Base-by-base conservation (phyloP, 1,284 basidiomycete species). In the Pisolithus thermaeus region DNA sequence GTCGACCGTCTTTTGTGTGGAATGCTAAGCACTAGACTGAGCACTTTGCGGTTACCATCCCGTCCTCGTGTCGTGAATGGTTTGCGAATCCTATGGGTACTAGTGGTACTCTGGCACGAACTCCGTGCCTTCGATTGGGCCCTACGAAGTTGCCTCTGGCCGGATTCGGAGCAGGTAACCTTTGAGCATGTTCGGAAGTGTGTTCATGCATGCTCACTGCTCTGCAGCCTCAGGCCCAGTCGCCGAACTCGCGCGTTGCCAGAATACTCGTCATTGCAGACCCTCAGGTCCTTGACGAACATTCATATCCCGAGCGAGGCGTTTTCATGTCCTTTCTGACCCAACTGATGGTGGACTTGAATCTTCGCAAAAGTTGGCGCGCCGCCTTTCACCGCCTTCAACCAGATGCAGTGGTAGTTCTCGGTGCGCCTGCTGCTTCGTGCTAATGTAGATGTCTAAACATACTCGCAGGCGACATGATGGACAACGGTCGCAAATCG, bases 191-290 rank as follows among this genome's bases (percentile, higher is more conserved):
- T 22, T 14, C 32, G 5, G 11, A 22, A 18, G 16, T 16, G 44
- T n/a, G 30, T 16, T 32, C 12, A 38, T 18, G 11, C 18, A 27
- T 39, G 5, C 32, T 35, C 32, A 35, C 12, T 43, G 42, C 23
- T 28, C n/a, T 46, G 12, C 46, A 47, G 27, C 25, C 39, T 18
- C 49, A 69, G 67, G 51, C 53, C 40, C 41, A 28, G 46, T 42
- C 50, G 1, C 56, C 56, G n/a, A 45, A 58, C 54, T 50, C 60
- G 2, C 61, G 61, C 9, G 70, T 77, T 6, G 77, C 74, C 2
- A 87, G 85, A 58, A 71, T 92, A 27, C 74, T 92, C 14, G 73
- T 94, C 47, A 62, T 92, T 20, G 80, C 90, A 4, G 91, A 94
- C 62, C 80, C 89, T 1, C 90, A 93, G 64, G 74, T 93, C 16